Conservation (phyloP, 73 alveolate species). For the Stentor roeselii region DNA sequence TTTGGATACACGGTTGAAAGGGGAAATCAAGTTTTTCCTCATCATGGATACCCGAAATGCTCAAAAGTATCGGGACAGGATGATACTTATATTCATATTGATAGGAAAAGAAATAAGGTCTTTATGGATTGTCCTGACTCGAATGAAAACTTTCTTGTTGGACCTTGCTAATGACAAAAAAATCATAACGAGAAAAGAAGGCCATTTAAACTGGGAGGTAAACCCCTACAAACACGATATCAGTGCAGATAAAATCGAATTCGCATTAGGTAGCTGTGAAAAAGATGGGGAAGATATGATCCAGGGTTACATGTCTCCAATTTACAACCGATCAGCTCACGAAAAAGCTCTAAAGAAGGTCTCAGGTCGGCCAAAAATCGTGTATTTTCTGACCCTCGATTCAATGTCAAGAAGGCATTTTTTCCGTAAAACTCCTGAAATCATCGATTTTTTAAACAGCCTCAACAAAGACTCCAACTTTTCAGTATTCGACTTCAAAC, state of each 20-base stretch:
- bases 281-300: not conserved
- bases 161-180: not conserved
- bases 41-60: constrained; percentile 1
- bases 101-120: not conserved
- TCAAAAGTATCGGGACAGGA: not conserved
- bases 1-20: constrained; percentile 14
- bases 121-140: constrained; percentile 14
- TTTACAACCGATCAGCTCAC: not conserved
- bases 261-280: constrained; percentile 7
- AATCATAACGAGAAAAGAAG: not conserved
- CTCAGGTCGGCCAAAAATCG: not conserved
- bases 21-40: constrained; percentile 7
- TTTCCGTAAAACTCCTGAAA: not conserved
- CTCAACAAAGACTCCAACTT: not conserved
- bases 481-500: not conserved
- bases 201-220: not conserved
- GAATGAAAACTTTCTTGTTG: not conserved
- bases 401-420: not conserved
- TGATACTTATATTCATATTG: not conserved
- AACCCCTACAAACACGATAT: not conserved
- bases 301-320: constrained; percentile 15
- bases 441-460: not conserved
- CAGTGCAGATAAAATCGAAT: not conserved
- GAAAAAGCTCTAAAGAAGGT: not conserved
- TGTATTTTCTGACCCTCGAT: not conserved